Evolutionary conservation across 495 filamentous ascomycete genomes (phyloP).

Genomic region (Talaromyces trachyspermus): DNA sequence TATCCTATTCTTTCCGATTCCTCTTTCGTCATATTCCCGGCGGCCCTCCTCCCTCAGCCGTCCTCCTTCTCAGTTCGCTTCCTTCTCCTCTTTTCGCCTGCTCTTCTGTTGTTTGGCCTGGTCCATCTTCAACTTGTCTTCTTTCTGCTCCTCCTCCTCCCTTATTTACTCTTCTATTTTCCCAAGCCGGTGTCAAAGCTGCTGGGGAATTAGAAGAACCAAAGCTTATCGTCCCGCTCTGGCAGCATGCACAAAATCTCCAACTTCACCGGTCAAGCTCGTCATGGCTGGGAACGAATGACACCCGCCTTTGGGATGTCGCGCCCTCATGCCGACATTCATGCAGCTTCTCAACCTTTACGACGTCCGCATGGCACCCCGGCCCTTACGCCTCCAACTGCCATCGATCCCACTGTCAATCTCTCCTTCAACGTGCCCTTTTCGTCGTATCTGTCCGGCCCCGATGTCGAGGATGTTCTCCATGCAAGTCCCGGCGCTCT

Average conservation of each 20-base stretch:
- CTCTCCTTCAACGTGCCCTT: conserved; percentile 94
- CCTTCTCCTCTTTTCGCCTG: conserved; percentile 15
- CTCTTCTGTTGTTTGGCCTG: conserved; percentile 14
- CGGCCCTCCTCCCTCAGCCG: conserved; percentile 14
- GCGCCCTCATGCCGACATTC: conserved; percentile 67
- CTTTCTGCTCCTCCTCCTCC: conserved; percentile 16
- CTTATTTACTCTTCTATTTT: conserved; percentile 25
- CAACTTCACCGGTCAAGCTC: conserved; percentile 71
- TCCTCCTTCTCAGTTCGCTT: conserved; percentile 6
- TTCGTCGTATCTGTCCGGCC: conserved; percentile 80
- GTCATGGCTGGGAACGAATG: conserved; percentile 93
- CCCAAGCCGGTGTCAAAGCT: conserved; percentile 22
- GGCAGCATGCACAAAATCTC: conserved; percentile 84
- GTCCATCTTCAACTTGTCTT: conserved; percentile 11
- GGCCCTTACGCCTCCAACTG: conserved; percentile 55
- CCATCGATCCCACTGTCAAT: conserved; percentile 62
- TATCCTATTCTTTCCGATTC: not conserved
- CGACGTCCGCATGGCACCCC: conserved; percentile 63
- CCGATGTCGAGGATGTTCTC: conserved; percentile 83
- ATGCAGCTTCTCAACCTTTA: conserved; percentile 52
- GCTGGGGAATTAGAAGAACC: conserved; percentile 22
- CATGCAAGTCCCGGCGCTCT: conserved; percentile 78
- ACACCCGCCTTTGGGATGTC: conserved; percentile 76
- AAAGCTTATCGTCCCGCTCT: conserved; percentile 26
- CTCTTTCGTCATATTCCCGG: conserved; percentile 11